phyloP scores from a whole-genome alignment of 805 yeast species.

The Kurtzmaniella cleridarum region DNA sequence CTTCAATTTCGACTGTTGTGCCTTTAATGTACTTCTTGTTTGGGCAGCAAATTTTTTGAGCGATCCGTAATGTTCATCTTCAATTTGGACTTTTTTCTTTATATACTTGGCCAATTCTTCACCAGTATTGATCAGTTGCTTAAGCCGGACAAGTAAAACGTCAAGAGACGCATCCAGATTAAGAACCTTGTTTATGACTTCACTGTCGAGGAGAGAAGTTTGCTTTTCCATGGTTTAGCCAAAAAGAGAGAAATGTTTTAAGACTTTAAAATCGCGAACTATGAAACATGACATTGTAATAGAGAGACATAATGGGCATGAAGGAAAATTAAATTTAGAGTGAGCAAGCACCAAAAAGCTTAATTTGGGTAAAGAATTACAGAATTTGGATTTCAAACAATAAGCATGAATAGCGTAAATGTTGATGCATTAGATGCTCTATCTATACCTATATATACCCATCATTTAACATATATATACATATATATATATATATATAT shows the following conservation, averaged over 20 bases:
- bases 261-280: too few relatives aligned
- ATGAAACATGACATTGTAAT: too few relatives aligned
- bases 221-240: too few relatives aligned
- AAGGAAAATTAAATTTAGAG: background rate
- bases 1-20: slow-evolving; percentile 38
- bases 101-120: slow-evolving; percentile 81
- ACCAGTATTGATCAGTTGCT: slow-evolving; percentile 73
- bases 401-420: too few relatives aligned
- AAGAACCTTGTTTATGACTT: slow-evolving; percentile 47
- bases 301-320: background rate
- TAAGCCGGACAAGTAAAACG: slow-evolving; percentile 63
- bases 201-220: slow-evolving; percentile 36
- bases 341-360: too few relatives aligned
- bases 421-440: too few relatives aligned
- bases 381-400: too few relatives aligned
- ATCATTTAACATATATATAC: too few relatives aligned
- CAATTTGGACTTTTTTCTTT: slow-evolving; percentile 71
- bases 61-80: slow-evolving; percentile 73
- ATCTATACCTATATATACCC: too few relatives aligned
- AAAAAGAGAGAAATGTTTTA: too few relatives aligned
- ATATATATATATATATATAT: too few relatives aligned
- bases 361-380: too few relatives aligned
- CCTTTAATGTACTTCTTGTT: slow-evolving; percentile 44
- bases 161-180: slow-evolving; percentile 75
- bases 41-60: slow-evolving; percentile 64